Conservation (phyloP, 176 grass and related monocot species). For the Canna indica region DNA sequence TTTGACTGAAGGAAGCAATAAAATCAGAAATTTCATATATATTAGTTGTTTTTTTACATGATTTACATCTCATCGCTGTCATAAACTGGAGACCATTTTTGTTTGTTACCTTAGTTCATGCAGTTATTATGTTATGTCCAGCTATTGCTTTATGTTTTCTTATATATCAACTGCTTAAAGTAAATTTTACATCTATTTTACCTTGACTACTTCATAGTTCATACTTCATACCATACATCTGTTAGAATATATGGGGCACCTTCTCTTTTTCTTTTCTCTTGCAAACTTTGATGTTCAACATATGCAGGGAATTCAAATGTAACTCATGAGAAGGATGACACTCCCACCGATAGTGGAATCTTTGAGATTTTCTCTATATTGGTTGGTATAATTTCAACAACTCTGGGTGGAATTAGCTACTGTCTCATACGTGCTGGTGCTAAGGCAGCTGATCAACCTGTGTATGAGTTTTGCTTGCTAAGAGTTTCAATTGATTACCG, state of each 20-base stretch:
- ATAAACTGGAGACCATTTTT: neutral
- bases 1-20: neutral
- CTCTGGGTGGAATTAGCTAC: constrained; percentile 18
- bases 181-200: neutral
- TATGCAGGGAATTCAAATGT: constrained; percentile 10
- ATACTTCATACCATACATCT: neutral
- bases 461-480: constrained; percentile 8
- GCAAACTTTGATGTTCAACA: neutral
- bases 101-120: neutral
- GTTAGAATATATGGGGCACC: neutral
- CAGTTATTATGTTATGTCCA: neutral
- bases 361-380: constrained; percentile 1
- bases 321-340: neutral
- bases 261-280: neutral
- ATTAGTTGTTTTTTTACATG: neutral
- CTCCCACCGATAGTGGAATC: neutral
- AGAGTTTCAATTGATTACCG: neutral
- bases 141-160: neutral
- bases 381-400: constrained; percentile 18
- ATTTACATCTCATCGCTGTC: neutral
- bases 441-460: constrained; percentile 17
- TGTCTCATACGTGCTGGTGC: constrained; percentile 18
- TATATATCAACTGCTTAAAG: neutral
- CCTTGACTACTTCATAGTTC: neutral
- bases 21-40: neutral